These are phyloP conservation scores for Puccinia horiana DNA, from an alignment of 1,284 basidiomycete genomes.

Conservation along the genomic window DNA sequence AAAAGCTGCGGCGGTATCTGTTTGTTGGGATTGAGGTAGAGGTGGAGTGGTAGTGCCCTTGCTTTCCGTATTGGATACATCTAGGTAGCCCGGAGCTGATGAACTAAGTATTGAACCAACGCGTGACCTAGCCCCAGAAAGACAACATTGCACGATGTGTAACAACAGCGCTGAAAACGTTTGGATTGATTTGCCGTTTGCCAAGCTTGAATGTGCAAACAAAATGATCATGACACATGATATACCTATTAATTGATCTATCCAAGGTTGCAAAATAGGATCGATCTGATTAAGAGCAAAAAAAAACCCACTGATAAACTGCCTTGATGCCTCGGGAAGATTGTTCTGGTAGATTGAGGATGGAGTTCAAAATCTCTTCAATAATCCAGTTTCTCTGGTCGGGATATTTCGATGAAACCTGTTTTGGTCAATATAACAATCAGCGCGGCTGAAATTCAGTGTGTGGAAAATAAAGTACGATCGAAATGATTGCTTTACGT, in stretches of 20 bases:
- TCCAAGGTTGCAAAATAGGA: neutral
- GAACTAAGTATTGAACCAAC: slow-evolving; percentile 15
- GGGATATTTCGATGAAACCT: slow-evolving; percentile 55
- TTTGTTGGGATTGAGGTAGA: neutral
- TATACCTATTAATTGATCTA: neutral
- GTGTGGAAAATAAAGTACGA: neutral
- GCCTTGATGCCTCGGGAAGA: slow-evolving; percentile 51
- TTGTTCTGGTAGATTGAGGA: slow-evolving; percentile 56
- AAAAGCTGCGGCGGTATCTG: slow-evolving; percentile 8
- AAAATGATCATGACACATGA: neutral
- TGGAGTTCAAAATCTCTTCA: slow-evolving; percentile 56
- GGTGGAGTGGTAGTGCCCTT: neutral
- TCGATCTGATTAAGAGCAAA: neutral
- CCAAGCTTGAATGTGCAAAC: slow-evolving; percentile 9
- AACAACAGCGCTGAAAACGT: slow-evolving; percentile 46
- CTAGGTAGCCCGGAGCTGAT: neutral
- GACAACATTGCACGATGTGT: slow-evolving; percentile 43
- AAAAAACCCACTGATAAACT: slow-evolving; percentile 27
- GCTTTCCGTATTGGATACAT: neutral
- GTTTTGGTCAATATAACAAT: slow-evolving; percentile 17
- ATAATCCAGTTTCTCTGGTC: slow-evolving; percentile 57
- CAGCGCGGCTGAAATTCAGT: neutral
- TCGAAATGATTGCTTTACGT: neutral
- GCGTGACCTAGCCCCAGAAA: slow-evolving; percentile 8
- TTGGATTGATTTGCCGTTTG: slow-evolving; percentile 48